Evolutionary conservation across 1,284 basidiomycete species (phyloP).

Genomic region (Tilletia setariae): DNA sequence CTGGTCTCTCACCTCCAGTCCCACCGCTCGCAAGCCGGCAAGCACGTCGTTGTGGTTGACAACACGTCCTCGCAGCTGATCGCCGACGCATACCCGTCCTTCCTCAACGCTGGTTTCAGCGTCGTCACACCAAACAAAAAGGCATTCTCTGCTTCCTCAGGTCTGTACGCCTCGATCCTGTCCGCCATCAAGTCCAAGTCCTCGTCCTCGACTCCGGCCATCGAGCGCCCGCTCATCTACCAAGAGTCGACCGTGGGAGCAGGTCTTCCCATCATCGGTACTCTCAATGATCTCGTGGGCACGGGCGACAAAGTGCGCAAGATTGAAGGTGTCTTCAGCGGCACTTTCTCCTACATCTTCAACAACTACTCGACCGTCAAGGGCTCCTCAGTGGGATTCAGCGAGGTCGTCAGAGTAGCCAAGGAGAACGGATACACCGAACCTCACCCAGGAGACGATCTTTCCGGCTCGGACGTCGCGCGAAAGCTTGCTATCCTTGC

Average conservation of each 20-base stretch:
- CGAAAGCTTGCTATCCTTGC: slow-evolving; percentile 94
- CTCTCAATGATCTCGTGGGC: slow-evolving; percentile 81
- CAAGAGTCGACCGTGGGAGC: slow-evolving; percentile 95
- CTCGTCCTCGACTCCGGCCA: slow-evolving; percentile 41
- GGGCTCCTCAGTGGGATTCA: slow-evolving; percentile 64
- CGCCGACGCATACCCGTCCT: slow-evolving; percentile 76
- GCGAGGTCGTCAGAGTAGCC: slow-evolving; percentile 81
- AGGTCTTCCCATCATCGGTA: slow-evolving; percentile 85
- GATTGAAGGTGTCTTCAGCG: slow-evolving; percentile 75
- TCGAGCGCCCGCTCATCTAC: slow-evolving; percentile 67
- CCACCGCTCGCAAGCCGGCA: slow-evolving; percentile 24
- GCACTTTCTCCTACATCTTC: slow-evolving; percentile 98
- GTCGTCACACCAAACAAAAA: slow-evolving; percentile 99
- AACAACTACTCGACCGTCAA: slow-evolving; percentile 70
- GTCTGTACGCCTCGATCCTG: slow-evolving; percentile 71
- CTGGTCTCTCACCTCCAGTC: slow-evolving; percentile 33
- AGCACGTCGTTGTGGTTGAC: slow-evolving; percentile 74
- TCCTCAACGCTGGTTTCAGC: slow-evolving; percentile 75
- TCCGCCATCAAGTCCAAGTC: slow-evolving; percentile 53
- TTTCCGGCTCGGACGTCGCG: slow-evolving; percentile 93
- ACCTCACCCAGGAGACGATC: slow-evolving; percentile 92
- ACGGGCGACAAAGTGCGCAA: slow-evolving; percentile 78
- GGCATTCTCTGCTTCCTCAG: slow-evolving; percentile 75
- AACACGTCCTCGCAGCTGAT: slow-evolving; percentile 85
- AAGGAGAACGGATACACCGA: slow-evolving; percentile 95